phyloP scores from a whole-genome alignment of 129 eudicot species.

The Solidago caesia region DNA sequence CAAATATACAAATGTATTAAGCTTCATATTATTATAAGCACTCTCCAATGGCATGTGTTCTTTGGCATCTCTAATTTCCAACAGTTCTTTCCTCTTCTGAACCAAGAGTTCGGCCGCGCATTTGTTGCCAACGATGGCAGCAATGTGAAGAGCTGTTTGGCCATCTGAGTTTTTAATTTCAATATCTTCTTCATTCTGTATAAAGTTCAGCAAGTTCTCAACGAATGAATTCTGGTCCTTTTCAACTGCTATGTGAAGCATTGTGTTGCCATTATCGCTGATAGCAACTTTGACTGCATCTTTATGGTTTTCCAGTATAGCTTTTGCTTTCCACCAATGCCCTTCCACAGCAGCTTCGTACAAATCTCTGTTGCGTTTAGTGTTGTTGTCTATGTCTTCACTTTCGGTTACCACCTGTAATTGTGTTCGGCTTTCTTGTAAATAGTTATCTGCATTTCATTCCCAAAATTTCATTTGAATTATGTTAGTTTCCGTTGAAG shows the following conservation, averaged over 20 bases:
- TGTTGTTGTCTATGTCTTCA: background rate
- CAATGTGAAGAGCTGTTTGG: conserved; percentile 23
- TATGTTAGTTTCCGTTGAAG: too few species aligned
- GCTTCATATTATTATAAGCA: conserved; percentile 7
- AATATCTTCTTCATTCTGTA: background rate
- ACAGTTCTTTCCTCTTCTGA: background rate
- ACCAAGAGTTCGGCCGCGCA: conserved; percentile 22
- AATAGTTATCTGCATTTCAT: too few species aligned
- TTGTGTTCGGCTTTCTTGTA: too few species aligned
- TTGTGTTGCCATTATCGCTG: background rate
- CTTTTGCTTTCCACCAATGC: conserved; percentile 18
- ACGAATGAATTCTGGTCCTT: conserved; percentile 8
- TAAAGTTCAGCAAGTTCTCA: conserved; percentile 4
- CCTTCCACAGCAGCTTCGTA: background rate
- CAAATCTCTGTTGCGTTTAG: background rate
- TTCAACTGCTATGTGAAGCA: conserved; percentile 20
- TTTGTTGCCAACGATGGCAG: conserved; percentile 17
- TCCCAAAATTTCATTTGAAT: too few species aligned
- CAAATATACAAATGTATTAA: conserved; percentile 14
- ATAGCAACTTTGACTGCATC: conserved; percentile 8
- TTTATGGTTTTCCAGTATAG: conserved; percentile 7
- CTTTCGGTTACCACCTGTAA: too few species aligned
- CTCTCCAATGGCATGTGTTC: background rate
- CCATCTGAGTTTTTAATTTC: conserved; percentile 15
- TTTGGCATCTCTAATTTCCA: background rate